phyloP scores from a whole-genome alignment of 202 grass and related monocot species.

The Setaria viridis region DNA sequence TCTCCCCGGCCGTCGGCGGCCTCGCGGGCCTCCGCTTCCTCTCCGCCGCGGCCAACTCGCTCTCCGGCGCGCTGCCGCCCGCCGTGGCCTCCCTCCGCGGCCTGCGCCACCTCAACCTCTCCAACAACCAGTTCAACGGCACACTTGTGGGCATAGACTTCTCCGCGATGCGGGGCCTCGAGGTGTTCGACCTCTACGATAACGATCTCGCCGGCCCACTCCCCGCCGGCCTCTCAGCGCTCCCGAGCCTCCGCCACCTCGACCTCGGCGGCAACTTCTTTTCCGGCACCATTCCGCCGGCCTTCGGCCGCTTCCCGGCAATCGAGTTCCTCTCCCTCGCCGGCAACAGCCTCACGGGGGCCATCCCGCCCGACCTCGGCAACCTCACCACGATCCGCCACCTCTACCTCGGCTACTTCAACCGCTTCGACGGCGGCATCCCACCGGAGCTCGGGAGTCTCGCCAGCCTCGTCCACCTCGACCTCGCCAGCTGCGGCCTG shows the following conservation, averaged over 20 bases:
- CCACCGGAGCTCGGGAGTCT: conserved; percentile 59
- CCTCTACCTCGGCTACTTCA: conserved; percentile 88
- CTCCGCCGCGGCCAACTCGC: conserved; percentile 58
- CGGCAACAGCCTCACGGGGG: conserved; percentile 68
- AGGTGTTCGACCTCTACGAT: conserved; percentile 79
- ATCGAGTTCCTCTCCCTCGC: conserved; percentile 74
- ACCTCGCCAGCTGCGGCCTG: conserved; percentile 82
- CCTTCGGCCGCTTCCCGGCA: conserved; percentile 45
- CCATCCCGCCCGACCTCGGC: conserved; percentile 61
- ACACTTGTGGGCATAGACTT: conserved; percentile 50
- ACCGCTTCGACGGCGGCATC: conserved; percentile 74
- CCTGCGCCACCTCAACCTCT: conserved; percentile 76
- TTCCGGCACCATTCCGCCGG: conserved; percentile 57
- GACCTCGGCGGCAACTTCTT: conserved; percentile 94
- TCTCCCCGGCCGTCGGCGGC: conserved; percentile 51
- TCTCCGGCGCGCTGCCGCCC: conserved; percentile 49
- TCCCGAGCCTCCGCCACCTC: conserved; percentile 53
- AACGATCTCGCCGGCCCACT: conserved; percentile 76
- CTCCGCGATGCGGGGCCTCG: conserved; percentile 45
- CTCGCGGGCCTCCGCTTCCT: conserved; percentile 51
- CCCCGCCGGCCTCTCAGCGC: background rate
- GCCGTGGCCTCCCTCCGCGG: conserved; percentile 36
- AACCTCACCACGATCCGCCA: conserved; percentile 61
- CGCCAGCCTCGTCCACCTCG: conserved; percentile 64
- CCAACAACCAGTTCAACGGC: conserved; percentile 92